phyloP scores from a whole-genome alignment of 2,329 filamentous ascomycete genomes.

The Aspergillus transmontanensis region DNA sequence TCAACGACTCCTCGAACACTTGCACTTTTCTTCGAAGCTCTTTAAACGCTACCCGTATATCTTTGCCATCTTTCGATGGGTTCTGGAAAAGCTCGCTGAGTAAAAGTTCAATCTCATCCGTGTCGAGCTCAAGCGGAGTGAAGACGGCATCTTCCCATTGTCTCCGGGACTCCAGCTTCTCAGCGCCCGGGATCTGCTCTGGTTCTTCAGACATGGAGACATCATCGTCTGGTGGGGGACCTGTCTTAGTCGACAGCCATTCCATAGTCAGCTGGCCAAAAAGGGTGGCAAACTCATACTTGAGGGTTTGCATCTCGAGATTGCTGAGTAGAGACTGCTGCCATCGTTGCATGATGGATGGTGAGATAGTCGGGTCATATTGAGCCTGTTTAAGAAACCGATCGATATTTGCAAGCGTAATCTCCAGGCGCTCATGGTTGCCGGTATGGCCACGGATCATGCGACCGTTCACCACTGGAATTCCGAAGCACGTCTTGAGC shows the following conservation, averaged over 20 bases:
- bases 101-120: neutral
- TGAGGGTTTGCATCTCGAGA: conserved; percentile 15
- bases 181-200: neutral
- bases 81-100: conserved; percentile 9
- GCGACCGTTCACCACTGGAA: conserved; percentile 6
- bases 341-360: conserved; percentile 12
- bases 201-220: conserved; percentile 6
- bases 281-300: conserved; percentile 18
- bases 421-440: conserved; percentile 2
- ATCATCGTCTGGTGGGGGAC: neutral
- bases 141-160: conserved; percentile 14
- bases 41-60: neutral
- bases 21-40: conserved; percentile 3
- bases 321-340: conserved; percentile 5
- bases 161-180: conserved; percentile 11
- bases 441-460: neutral
- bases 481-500: conserved; percentile 13
- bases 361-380: conserved; percentile 15
- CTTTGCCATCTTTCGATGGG: neutral
- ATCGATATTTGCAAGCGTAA: conserved; percentile 10
- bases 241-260: conserved; percentile 16
- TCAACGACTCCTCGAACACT: conserved; percentile 2
- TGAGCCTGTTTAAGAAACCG: conserved; percentile 17
- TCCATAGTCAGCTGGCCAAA: conserved; percentile 18
- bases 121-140: conserved; percentile 4